A percentile compares a stretch with the other conserved stretches of the same genome.
phyloP scores from a whole-genome alignment of 805 yeast genomes.

The Maudiozyma turicensis region DNA sequence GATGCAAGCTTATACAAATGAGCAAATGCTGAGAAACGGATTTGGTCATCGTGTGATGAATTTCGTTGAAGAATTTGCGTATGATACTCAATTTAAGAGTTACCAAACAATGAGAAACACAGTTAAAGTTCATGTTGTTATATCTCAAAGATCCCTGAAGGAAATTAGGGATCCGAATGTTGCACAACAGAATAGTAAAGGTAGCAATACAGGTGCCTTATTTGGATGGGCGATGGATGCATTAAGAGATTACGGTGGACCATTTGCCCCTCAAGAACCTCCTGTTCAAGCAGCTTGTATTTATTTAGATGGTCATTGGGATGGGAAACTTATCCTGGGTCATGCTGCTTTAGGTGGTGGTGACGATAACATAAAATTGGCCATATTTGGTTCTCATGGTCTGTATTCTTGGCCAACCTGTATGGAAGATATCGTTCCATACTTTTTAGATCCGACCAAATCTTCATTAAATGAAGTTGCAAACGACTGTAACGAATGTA shows the following conservation, averaged over 20 bases:
- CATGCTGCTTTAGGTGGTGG: conserved; percentile 97
- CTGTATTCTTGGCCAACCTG: conserved; percentile 86
- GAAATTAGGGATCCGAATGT: conserved; percentile 68
- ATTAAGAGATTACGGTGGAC: conserved; percentile 45
- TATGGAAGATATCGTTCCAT: conserved; percentile 56
- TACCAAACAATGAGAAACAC: conserved; percentile 37
- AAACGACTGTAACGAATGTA: conserved; percentile 77
- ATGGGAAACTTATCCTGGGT: conserved; percentile 48
- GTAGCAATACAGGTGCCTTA: conserved; percentile 62
- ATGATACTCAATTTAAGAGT: conserved; percentile 42
- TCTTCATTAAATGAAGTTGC: conserved; percentile 67
- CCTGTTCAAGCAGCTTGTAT: conserved; percentile 78
- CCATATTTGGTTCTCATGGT: conserved; percentile 92
- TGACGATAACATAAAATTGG: conserved; percentile 55
- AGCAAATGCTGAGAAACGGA: conserved; percentile 73
- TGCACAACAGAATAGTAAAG: conserved; percentile 81
- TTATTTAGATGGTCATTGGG: conserved; percentile 81
- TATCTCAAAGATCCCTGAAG: conserved; percentile 53
- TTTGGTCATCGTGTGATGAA: conserved; percentile 71
- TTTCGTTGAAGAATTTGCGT: conserved; percentile 55
- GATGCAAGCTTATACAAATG: conserved; percentile 87
- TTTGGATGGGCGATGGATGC: conserved; percentile 77
- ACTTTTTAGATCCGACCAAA: conserved; percentile 63
- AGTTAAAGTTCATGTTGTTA: conserved; percentile 70
- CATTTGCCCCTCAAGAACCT: conserved; percentile 36